Base-by-base conservation (phyloP, 2,329 filamentous ascomycete species). In the Reticulascus tulasneorum region DNA sequence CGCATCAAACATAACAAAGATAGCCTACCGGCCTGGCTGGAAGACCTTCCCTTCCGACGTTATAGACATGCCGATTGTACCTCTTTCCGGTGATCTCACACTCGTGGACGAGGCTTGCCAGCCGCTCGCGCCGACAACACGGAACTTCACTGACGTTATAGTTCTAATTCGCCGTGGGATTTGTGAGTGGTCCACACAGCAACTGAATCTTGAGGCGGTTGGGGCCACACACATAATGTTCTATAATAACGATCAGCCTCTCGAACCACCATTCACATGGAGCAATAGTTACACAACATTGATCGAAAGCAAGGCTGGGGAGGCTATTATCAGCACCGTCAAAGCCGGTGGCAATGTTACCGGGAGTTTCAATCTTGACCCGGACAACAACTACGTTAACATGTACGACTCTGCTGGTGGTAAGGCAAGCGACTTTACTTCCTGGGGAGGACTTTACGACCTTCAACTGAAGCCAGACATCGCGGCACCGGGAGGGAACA, bases 331-430 rank as follows among this genome's bases (percentile, higher is more conserved):
- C 2, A 23, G 47, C 0, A 52, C 54, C 2, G 49, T 71, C 30
- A 23, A 50, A 9, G 68, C 53, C 9, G 54, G 56, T 1, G 66
- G 56, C 27, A 70, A 70, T 51, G 63, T 71, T 1, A 58, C 59
- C 1, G 51, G 60, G 12, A 46, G 53, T 19, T 60, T 61, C 30
- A 23, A 37, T 9, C 29, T 47, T 9, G 44, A 35, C 18, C 40
- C 50, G 23, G 29, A 27, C 12, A 46, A 36, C 9, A 35, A 38
- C 17, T 40, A 38, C 15, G 30, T 50, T 18, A 42, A 35, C 9
- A 42, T 52, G 3, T n/a, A n/a, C n/a, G n/a, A n/a, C n/a, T n/a
- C n/a, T n/a, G n/a, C n/a, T n/a, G n/a, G n/a, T n/a, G n/a, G n/a
- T n/a, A n/a, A n/a, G n/a, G n/a, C 33, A 13, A 58, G 52, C 34